These are phyloP conservation scores for Yamadazyma dushanensis DNA, from an alignment of 1,139 yeast genomes.

Conservation along the genomic window DNA sequence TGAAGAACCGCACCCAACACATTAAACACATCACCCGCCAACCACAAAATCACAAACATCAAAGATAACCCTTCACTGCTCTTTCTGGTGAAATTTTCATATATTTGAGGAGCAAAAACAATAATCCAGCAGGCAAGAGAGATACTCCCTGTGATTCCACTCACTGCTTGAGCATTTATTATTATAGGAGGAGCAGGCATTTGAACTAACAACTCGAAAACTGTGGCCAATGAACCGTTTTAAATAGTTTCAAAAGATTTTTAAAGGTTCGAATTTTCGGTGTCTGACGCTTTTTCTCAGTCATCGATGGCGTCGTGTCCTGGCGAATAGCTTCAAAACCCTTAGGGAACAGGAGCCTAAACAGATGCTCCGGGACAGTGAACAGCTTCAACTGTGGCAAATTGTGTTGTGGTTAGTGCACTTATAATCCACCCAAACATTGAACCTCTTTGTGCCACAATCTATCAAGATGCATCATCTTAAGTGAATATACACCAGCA, in stretches of 20 bases:
- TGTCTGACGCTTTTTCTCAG: conserved; percentile 2
- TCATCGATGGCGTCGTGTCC: conserved; percentile 1
- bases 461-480: too few relatives aligned
- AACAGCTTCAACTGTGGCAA: too few relatives aligned
- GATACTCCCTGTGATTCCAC: conserved; percentile 88
- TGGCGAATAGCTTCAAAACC: too few relatives aligned
- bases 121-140: conserved; percentile 98
- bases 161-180: conserved; percentile 73
- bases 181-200: conserved; percentile 68
- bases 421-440: too few relatives aligned
- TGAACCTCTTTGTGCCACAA: too few relatives aligned
- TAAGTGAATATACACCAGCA: too few relatives aligned
- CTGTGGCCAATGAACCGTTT: not conserved
- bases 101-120: conserved; percentile 95
- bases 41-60: conserved; percentile 82
- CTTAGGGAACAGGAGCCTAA: too few relatives aligned
- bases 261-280: not conserved
- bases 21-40: conserved; percentile 86
- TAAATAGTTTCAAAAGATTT: not conserved
- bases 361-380: too few relatives aligned
- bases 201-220: conserved; percentile 15
- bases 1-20: conserved; percentile 86
- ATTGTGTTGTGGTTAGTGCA: too few relatives aligned
- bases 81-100: conserved; percentile 82
- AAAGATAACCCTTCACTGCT: conserved; percentile 86